A percentile compares a stretch with the other conserved stretches of the same genome.
Evolutionary conservation across 192 early-diverging fungal species (phyloP).

Genomic region (Backusella westeae): DNA sequence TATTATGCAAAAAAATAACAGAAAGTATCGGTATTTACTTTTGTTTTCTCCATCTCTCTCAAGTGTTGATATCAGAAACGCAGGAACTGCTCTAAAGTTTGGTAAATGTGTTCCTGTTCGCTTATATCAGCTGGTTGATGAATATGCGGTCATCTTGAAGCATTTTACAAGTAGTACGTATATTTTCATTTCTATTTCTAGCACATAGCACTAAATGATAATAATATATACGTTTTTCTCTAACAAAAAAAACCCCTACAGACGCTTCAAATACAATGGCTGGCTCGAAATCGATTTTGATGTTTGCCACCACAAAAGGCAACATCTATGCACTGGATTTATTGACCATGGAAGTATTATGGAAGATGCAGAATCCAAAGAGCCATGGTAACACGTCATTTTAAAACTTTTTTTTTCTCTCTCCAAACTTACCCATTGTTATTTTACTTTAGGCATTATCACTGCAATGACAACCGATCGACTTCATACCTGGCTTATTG

Average conservation of each 20-base stretch:
- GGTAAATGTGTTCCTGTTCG: conserved; percentile 58
- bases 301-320: conserved; percentile 72
- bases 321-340: conserved; percentile 71
- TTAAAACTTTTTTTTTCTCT: not conserved
- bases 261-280: conserved; percentile 34
- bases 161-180: conserved; percentile 67
- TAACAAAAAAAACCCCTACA: not conserved
- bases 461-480: conserved; percentile 68
- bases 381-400: conserved; percentile 45
- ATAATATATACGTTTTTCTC: not conserved
- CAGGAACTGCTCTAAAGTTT: conserved; percentile 51
- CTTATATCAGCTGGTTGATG: conserved; percentile 53
- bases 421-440: not conserved
- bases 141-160: conserved; percentile 59
- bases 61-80: conserved; percentile 54
- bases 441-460: conserved; percentile 47
- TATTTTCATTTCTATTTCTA: not conserved
- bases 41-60: not conserved
- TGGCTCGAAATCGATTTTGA: conserved; percentile 62
- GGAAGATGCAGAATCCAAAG: conserved; percentile 56
- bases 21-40: not conserved
- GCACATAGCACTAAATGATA: not conserved
- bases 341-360: conserved; percentile 65
- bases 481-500: conserved; percentile 61
- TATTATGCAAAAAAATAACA: not conserved